Conservation (phyloP, 768 basidiomycete species). For the Coprinopsis sp. region DNA sequence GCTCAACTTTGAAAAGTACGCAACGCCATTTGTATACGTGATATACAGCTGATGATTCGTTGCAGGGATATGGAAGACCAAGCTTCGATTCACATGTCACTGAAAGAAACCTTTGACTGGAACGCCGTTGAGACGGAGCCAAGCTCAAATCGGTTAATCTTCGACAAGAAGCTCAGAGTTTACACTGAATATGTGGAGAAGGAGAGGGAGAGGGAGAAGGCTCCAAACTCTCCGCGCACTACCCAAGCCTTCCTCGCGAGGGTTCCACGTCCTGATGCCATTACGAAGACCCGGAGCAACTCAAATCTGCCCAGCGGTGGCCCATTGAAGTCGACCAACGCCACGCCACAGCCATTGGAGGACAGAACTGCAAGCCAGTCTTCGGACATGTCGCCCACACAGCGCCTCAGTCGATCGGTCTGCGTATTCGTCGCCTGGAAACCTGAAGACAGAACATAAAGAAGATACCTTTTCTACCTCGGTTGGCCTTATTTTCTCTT, state of each 20-base stretch:
- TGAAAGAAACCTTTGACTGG: conserved; percentile 51
- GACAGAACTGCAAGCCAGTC: neutral
- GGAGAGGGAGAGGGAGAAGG: no score
- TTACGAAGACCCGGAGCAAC: conserved; percentile 13
- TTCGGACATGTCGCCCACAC: conserved; percentile 22
- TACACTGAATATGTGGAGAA: conserved; percentile 49
- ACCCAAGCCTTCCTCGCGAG: conserved; percentile 6
- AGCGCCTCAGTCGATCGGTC: conserved; percentile 48
- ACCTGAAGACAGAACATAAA: no score
- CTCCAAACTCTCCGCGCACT: no score
- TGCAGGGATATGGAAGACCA: conserved; percentile 64
- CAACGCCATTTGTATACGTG: conserved; percentile 4
- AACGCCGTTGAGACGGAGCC: conserved; percentile 32
- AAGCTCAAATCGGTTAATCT: conserved; percentile 49
- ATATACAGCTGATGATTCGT: neutral
- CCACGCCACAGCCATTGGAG: no score
- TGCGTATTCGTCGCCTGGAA: conserved; percentile 60
- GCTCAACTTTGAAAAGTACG: conserved; percentile 58
- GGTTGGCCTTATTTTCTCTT: no score
- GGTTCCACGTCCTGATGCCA: conserved; percentile 4
- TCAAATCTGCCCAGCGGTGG: no score
- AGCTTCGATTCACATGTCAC: conserved; percentile 39
- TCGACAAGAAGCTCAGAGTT: conserved; percentile 51
- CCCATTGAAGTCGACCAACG: no score
- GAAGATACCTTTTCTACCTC: no score